Evolutionary conservation across 2,329 filamentous ascomycete genomes (phyloP).

Genomic region (Fusarium papillatum): DNA sequence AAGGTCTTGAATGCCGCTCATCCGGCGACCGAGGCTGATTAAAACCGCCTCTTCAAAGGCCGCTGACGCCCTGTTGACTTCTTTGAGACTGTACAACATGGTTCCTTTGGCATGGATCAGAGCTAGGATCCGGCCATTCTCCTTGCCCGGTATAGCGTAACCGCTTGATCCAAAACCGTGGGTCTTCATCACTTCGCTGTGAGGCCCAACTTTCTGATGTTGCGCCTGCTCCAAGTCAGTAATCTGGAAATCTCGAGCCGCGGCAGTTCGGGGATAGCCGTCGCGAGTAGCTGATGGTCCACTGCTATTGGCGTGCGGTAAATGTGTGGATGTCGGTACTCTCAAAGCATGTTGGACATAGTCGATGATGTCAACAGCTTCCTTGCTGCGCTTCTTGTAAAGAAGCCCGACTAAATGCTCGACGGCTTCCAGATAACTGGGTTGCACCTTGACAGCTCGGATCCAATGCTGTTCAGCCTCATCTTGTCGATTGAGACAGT

Average conservation of each 20-base stretch:
- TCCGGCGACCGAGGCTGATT: conserved; percentile 82
- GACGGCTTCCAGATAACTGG: conserved; percentile 93
- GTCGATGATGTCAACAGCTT: conserved; percentile 90
- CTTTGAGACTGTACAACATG: conserved; percentile 92
- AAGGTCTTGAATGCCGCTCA: conserved; percentile 80
- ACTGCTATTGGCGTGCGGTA: conserved; percentile 3
- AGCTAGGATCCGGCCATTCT: conserved; percentile 94
- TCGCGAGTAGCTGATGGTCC: conserved; percentile 19
- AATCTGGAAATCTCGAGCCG: conserved; percentile 23
- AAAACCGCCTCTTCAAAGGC: conserved; percentile 97
- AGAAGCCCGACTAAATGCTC: conserved; percentile 93
- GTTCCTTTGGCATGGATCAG: conserved; percentile 98
- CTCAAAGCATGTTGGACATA: conserved; percentile 84
- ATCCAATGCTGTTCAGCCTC: conserved; percentile 92
- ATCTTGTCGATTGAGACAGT: conserved; percentile 84
- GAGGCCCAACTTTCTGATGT: conserved; percentile 36
- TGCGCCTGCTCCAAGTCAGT: conserved; percentile 42
- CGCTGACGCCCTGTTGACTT: conserved; percentile 83
- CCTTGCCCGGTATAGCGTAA: conserved; percentile 85
- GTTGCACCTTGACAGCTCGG: conserved; percentile 84
- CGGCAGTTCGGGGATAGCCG: conserved; percentile 13
- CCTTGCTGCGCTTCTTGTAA: conserved; percentile 84
- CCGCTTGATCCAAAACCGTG: conserved; percentile 62
- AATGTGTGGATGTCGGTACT: conserved; percentile 45
- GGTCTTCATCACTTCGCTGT: conserved; percentile 35